Conservation (phyloP, 345 rosid species). For the Geranium rotundifolium region DNA sequence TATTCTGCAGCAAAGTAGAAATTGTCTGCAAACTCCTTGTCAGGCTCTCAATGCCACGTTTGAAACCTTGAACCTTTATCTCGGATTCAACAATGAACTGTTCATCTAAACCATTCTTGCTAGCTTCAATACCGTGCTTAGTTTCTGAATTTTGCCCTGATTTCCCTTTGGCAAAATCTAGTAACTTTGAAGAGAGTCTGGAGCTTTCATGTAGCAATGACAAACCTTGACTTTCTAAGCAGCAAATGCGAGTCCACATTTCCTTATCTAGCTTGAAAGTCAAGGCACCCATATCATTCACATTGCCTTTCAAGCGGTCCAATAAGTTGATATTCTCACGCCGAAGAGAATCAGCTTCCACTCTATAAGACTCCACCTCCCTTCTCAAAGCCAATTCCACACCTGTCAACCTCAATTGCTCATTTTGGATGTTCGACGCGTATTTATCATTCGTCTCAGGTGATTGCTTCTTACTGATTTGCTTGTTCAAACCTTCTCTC, state of each 20-base stretch:
- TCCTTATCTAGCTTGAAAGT: conserved; percentile 68
- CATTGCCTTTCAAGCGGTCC: conserved; percentile 57
- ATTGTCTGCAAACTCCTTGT: conserved; percentile 64
- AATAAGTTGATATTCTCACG: conserved; percentile 71
- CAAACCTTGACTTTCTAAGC: conserved; percentile 74
- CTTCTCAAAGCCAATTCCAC: conserved; percentile 66
- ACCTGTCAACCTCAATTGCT: conserved; percentile 80
- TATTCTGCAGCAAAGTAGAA: conserved; percentile 54
- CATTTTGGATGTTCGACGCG: conserved; percentile 49
- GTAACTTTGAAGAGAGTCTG: conserved; percentile 46
- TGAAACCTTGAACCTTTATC: conserved; percentile 56
- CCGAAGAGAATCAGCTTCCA: conserved; percentile 70
- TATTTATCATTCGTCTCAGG: conserved; percentile 33
- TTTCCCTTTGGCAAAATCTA: conserved; percentile 54
- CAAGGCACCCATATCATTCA: conserved; percentile 36
- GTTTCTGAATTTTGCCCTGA: conserved; percentile 33
- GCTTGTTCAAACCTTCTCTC: conserved; percentile 38
- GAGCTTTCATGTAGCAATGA: conserved; percentile 51
- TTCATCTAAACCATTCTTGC: conserved; percentile 37
- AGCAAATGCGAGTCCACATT: conserved; percentile 43
- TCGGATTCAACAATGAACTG: conserved; percentile 70
- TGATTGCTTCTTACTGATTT: conserved; percentile 33
- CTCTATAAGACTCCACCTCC: conserved; percentile 50
- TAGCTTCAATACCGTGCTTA: conserved; percentile 23
- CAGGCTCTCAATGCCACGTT: conserved; percentile 59